Conservation (phyloP, 345 rosid species). For the Ceriops zippeliana region DNA sequence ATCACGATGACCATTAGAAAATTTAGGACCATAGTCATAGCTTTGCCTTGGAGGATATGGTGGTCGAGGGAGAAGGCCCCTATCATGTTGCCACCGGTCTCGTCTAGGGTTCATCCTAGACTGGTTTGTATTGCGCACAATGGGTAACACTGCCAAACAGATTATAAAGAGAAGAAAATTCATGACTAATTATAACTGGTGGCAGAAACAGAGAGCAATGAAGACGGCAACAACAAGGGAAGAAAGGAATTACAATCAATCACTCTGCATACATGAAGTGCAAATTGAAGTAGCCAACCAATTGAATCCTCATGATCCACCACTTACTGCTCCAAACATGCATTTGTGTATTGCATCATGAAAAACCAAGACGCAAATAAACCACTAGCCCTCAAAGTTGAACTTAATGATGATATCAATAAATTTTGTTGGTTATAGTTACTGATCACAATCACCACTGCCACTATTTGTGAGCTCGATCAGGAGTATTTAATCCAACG, state of each 20-base stretch:
- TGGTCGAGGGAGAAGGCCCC: conserved; percentile 93
- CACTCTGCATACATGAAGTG: not conserved
- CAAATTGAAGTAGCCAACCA: not conserved
- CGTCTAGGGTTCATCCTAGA: conserved; percentile 70
- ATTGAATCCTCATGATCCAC: not conserved
- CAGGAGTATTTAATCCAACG: no score
- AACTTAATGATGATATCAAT: not conserved
- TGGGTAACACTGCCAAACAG: conserved; percentile 62
- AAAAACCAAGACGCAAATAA: not conserved
- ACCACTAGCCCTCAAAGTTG: not conserved
- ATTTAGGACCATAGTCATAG: conserved; percentile 65
- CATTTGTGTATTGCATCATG: not conserved
- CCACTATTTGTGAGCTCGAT: no score
- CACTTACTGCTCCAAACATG: not conserved
- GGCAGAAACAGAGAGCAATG: not conserved
- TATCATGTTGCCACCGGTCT: conserved; percentile 76
- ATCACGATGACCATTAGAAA: conserved; percentile 68
- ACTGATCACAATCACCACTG: no score
- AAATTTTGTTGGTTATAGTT: not conserved
- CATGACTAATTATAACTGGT: not conserved
- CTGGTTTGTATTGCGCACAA: conserved; percentile 45
- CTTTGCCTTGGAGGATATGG: conserved; percentile 74
- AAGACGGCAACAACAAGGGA: not conserved
- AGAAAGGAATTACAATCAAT: not conserved
- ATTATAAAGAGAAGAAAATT: not conserved